Base-by-base conservation (phyloP, 2,329 filamentous ascomycete genomes). In the Coniochaeta pulveracea region DNA sequence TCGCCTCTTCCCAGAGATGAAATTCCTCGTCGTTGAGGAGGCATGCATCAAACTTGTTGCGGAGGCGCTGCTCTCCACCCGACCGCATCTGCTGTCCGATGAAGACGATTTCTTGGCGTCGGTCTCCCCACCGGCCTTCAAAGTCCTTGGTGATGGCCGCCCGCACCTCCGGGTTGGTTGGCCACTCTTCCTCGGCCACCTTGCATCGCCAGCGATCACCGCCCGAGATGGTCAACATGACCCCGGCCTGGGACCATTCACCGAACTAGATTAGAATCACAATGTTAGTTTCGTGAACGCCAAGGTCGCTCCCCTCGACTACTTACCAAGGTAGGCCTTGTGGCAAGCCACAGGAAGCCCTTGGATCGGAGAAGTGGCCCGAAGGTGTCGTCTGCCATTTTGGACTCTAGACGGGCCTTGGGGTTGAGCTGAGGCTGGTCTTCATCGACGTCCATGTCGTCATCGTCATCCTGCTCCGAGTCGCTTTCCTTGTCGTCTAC, bases 71-170 rank as follows among this genome's bases (percentile, higher is more conserved):
- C 50, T 83, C 76, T 0, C 26, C 26, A 27, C 12, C 26, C 8
- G 26, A 27, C 12, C 26, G 6, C 26, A 27, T 27, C 26, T 27
- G 26, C 12, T 27, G 26, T 12, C 80, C 80, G 37, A 85, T 84
- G 39, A 85, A 80, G 3, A 85, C 80, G 6, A 85, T 49, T 49
- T 85, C 80, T 48, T 85, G 79, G 3, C 79, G 61, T 2, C 79
- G 63, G 43, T 85, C 80, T 1, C 76, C 79, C 76, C 77, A 84
- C 37, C 72, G 63, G 0, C 69, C 71, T 5, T 67, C 47, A 15
- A 72, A 62, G 41, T 72, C 66, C 35, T 67, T 60, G 26, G 54
- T 46, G 10, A 70, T 61, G 0, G 69, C 63, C 6, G 57, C 56
- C 21, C 70, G 58, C 1, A 68, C 61, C n/a, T 61, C 51, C 0